Evolutionary conservation across 192 early-diverging fungal species (phyloP).

Genomic region (Nowakowskiella sp.): DNA sequence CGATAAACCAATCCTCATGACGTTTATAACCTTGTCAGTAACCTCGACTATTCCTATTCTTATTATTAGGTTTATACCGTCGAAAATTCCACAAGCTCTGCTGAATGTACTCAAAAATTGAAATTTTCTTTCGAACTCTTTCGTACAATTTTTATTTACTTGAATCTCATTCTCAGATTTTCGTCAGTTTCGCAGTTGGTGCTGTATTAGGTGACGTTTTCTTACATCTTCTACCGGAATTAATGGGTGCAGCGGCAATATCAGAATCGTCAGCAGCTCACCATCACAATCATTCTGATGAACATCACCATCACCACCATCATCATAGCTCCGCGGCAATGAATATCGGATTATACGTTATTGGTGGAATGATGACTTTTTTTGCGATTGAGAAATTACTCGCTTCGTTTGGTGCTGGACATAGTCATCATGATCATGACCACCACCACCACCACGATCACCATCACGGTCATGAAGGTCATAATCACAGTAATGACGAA

Average conservation of each 20-base stretch:
- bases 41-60: no score
- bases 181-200: conserved; percentile 84
- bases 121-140: no score
- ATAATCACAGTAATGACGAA: no score
- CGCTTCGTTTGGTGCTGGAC: conserved; percentile 62
- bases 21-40: no score
- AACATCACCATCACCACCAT: conserved; percentile 35
- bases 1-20: no score
- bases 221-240: conserved; percentile 72
- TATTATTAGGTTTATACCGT: no score
- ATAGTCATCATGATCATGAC: conserved; percentile 40
- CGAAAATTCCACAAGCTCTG: no score
- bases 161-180: no score
- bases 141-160: no score
- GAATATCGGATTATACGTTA: conserved; percentile 65
- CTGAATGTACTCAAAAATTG: no score
- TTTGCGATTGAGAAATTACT: conserved; percentile 78
- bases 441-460: conserved; percentile 50
- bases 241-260: conserved; percentile 46
- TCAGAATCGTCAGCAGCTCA: conserved; percentile 17
- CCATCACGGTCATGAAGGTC: no score
- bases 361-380: conserved; percentile 66
- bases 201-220: conserved; percentile 79
- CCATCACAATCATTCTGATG: conserved; percentile 27
- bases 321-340: conserved; percentile 46